Evolutionary conservation across 257 asterid genomes (phyloP), one percentile per base, ranked within the genome.

Genomic region (Ehretia macrophylla): DNA sequence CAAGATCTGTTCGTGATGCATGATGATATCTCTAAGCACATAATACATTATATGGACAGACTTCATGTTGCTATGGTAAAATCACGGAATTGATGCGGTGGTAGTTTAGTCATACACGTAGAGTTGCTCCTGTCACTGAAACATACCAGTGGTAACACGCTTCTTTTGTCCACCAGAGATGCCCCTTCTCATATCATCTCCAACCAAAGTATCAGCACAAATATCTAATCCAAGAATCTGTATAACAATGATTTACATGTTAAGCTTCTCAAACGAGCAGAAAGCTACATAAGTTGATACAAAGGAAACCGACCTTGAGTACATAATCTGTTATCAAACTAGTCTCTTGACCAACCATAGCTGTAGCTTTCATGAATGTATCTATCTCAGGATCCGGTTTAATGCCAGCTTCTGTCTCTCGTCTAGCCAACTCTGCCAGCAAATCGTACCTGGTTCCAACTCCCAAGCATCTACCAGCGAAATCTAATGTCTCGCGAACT

Each of bases 91-190:
- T 27, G 35, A 27, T 27, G 35, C 6, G 35, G 35, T 27, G 3
- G 35, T 27, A 27, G 4, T 27, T 27, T 27, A 27, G 35, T 27
- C 3, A 27, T 3, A 6, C 35, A 27, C 6, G 35, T 49, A 49
- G 22, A 47, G 22, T 49, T 49, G 17, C 35, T 58, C 16, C 9
- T 14, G 14, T 18, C 35, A 6, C 47, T 22, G 12, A 42, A 1
- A 60, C 80, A 27, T 70, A 88, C 97, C 97, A 10, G 90, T 90
- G 1, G 97, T 87, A 18, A 87, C 86, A 17, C 97, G 93, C 69
- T 89, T 89, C 67, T 89, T 89, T 51, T 89, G 95, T 20, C 97
- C 97, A n/a, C 97, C 97, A 0, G 97, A 90, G 52, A 90, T 90
- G 19, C 97, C 96, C 51, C 97, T 72, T 64, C 90, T 83, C 97